phyloP scores from a whole-genome alignment of 108 stramenopile species.

The Nitzschia sp. region DNA sequence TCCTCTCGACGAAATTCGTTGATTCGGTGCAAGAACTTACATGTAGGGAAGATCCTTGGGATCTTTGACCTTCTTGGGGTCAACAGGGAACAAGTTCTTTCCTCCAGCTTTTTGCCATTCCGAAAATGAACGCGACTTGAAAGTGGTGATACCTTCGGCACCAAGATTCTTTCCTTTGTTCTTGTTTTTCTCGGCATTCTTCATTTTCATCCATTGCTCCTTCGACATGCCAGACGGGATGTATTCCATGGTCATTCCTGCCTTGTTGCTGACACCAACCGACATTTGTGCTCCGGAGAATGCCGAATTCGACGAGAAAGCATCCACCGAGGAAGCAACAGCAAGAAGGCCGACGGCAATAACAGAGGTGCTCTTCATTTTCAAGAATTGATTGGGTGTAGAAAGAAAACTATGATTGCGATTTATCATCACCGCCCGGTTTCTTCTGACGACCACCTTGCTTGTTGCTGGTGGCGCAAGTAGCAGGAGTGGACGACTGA shows the following conservation, averaged over 20 bases:
- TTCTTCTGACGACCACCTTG: too few relatives aligned
- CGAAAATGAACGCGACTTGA: slow-evolving; percentile 75
- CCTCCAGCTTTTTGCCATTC: slow-evolving; percentile 91
- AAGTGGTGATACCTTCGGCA: slow-evolving; percentile 78
- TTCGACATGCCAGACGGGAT: slow-evolving; percentile 75
- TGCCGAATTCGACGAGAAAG: slow-evolving; percentile 42
- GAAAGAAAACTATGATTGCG: too few relatives aligned
- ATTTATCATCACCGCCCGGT: too few relatives aligned
- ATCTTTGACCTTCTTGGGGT: slow-evolving; percentile 76
- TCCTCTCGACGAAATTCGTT: background rate
- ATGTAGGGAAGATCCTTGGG: slow-evolving; percentile 85
- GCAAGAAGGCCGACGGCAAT: slow-evolving; percentile 23
- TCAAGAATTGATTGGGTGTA: background rate
- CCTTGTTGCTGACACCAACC: slow-evolving; percentile 21
- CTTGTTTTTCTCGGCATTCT: slow-evolving; percentile 72
- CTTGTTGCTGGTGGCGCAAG: too few relatives aligned
- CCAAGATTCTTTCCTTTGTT: slow-evolving; percentile 82
- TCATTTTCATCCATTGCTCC: slow-evolving; percentile 81
- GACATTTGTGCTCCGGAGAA: slow-evolving; percentile 53
- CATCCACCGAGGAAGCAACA: slow-evolving; percentile 29
- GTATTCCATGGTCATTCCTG: slow-evolving; percentile 64
- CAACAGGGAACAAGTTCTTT: slow-evolving; percentile 85
- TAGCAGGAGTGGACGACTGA: too few relatives aligned
- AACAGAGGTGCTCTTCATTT: slow-evolving; percentile 46
- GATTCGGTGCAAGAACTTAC: slow-evolving; percentile 24